Evolutionary conservation across 768 basidiomycete species (phyloP).

Genomic region (Naematelia aurantialba): DNA sequence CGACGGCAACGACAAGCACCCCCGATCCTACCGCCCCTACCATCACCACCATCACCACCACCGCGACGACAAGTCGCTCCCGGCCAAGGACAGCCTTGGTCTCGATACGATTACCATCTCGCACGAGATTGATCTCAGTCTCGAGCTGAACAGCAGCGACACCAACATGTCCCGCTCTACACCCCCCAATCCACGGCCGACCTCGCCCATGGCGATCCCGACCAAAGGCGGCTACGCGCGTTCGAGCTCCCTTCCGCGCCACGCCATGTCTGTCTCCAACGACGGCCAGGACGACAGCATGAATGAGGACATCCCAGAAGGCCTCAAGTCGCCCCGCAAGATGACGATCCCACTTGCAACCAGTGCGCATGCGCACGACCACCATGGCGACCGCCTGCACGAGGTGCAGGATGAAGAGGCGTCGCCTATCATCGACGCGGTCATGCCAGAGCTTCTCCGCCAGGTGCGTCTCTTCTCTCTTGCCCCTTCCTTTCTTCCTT

Average conservation of each 20-base stretch:
- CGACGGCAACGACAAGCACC: too few species aligned
- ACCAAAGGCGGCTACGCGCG: background rate
- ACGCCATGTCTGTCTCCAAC: background rate
- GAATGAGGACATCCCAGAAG: background rate
- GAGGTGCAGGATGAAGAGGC: background rate
- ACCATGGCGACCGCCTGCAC: background rate
- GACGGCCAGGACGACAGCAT: background rate
- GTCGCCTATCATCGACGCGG: background rate
- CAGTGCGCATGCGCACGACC: background rate
- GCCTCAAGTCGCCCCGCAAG: background rate
- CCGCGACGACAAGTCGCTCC: too few species aligned
- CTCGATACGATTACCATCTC: too few species aligned
- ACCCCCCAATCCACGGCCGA: too few species aligned
- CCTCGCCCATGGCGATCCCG: background rate
- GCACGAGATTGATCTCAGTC: too few species aligned
- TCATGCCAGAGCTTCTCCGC: background rate
- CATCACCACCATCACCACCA: too few species aligned
- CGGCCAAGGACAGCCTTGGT: too few species aligned
- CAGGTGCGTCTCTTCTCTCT: background rate
- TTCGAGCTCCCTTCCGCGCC: background rate
- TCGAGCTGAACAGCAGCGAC: too few species aligned
- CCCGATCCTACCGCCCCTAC: background rate
- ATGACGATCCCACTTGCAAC: background rate
- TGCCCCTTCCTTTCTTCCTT: background rate
- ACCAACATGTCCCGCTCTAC: too few species aligned